Conservation (phyloP, 352 stramenopile genomes). For the Phytophthora crassamura region DNA sequence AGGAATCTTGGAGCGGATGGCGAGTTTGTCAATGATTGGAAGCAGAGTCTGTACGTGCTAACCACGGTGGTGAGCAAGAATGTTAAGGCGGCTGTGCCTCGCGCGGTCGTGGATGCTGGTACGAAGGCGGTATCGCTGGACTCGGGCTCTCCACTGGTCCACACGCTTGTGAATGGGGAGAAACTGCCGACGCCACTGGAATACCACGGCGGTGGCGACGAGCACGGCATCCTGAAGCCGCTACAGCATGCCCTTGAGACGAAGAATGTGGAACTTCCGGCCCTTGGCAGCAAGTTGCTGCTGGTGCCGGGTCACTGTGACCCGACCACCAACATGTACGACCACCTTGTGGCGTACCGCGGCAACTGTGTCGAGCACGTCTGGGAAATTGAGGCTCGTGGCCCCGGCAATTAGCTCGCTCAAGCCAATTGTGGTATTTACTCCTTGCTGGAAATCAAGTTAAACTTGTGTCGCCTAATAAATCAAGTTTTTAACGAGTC, state of each 20-base stretch:
- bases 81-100: conserved; percentile 30
- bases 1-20: conserved; percentile 57
- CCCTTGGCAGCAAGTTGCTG: conserved; percentile 61
- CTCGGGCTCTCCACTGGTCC: conserved; percentile 62
- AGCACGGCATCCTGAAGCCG: conserved; percentile 70
- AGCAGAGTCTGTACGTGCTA: conserved; percentile 74
- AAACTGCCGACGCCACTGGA: conserved; percentile 48
- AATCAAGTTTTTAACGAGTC: too few relatives aligned
- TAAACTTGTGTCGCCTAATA: too few relatives aligned
- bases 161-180: conserved; percentile 45
- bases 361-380: conserved; percentile 56
- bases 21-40: conserved; percentile 49
- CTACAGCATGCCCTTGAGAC: neutral
- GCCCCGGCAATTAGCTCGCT: conserved; percentile 56
- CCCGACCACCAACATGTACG: conserved; percentile 82
- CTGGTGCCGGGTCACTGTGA: conserved; percentile 77
- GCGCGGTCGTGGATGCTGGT: conserved; percentile 74
- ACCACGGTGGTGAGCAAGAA: conserved; percentile 78
- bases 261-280: conserved; percentile 46
- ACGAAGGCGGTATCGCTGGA: conserved; percentile 78
- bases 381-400: conserved; percentile 62
- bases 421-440: too few relatives aligned
- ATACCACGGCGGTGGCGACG: conserved; percentile 68
- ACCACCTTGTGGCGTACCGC: conserved; percentile 71
- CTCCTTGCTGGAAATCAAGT: too few relatives aligned